Conservation (phyloP, 805 yeast species). For the Saccharomyces cerevisiae region DNA sequence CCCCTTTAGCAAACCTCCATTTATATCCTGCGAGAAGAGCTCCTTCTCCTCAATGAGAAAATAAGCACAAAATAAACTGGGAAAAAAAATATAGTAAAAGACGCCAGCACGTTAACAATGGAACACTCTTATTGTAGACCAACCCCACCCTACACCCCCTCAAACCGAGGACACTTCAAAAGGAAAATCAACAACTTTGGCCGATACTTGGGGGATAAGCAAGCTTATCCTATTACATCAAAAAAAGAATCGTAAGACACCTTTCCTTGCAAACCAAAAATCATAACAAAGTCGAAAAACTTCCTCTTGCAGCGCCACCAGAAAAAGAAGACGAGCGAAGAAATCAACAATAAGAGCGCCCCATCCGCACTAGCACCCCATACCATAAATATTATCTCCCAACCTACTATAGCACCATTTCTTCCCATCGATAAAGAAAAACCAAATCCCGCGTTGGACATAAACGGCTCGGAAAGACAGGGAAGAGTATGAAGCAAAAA, state of each 20-base stretch:
- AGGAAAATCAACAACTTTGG: not conserved
- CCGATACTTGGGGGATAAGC: constrained; percentile 22
- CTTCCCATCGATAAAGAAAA: not conserved
- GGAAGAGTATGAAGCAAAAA: not conserved
- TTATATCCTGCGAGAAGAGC: not conserved
- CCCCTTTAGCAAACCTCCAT: not conserved
- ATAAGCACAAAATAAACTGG: not conserved
- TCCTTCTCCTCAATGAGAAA: not conserved
- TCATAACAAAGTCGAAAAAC: not conserved
- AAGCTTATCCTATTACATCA: constrained; percentile 27
- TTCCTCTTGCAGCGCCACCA: not conserved
- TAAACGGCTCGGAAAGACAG: not conserved
- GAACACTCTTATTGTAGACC: not conserved
- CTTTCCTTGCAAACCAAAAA: not conserved
- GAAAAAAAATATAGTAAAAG: not conserved
- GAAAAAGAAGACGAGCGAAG: not conserved
- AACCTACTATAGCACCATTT: not conserved
- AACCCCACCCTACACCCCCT: not conserved
- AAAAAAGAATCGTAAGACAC: not conserved
- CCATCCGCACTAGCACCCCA: not conserved
- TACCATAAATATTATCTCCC: not conserved
- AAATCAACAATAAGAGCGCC: constrained; percentile 1
- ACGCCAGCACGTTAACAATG: not conserved
- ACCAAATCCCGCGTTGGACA: not conserved
- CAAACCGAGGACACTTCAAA: not conserved